phyloP scores from a whole-genome alignment of 768 basidiomycete species.

The Rhizopogon vesiculosus region DNA sequence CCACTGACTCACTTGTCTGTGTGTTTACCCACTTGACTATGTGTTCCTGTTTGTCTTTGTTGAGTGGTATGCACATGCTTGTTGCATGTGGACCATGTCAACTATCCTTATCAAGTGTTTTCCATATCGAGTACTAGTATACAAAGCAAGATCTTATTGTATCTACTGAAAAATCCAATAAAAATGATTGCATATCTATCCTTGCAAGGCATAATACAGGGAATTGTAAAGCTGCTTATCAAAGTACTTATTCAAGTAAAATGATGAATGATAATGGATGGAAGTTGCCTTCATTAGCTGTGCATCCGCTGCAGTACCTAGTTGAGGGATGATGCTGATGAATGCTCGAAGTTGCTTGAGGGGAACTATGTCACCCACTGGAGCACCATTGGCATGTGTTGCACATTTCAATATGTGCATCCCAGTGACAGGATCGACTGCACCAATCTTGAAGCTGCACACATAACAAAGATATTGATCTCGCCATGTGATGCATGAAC shows the following conservation, averaged over 20 bases:
- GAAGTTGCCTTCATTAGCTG: conserved; percentile 8
- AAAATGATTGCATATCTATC: neutral
- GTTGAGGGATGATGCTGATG: conserved; percentile 20
- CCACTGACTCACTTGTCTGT: too few species aligned
- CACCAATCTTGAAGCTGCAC: conserved; percentile 16
- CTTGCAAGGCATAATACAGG: neutral
- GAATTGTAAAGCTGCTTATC: conserved; percentile 23
- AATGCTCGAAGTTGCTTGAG: too few species aligned
- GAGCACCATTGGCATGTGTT: conserved; percentile 5
- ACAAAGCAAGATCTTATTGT: too few species aligned
- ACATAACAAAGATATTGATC: conserved; percentile 20
- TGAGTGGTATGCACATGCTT: too few species aligned
- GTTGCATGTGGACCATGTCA: too few species aligned
- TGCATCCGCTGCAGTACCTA: conserved; percentile 18
- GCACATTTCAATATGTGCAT: conserved; percentile 19
- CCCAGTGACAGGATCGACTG: conserved; percentile 11
- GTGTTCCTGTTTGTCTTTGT: too few species aligned
- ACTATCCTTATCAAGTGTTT: neutral
- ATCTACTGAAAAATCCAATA: too few species aligned
- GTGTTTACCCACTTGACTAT: too few species aligned
- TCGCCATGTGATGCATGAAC: neutral
- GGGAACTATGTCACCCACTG: conserved; percentile 24
- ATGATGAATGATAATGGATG: conserved; percentile 7
- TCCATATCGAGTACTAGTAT: neutral
- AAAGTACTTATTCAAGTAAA: conserved; percentile 30